Evolutionary conservation across 1,284 basidiomycete genomes (phyloP).

Genomic region (Apiotrichum mycotoxinovorans): DNA sequence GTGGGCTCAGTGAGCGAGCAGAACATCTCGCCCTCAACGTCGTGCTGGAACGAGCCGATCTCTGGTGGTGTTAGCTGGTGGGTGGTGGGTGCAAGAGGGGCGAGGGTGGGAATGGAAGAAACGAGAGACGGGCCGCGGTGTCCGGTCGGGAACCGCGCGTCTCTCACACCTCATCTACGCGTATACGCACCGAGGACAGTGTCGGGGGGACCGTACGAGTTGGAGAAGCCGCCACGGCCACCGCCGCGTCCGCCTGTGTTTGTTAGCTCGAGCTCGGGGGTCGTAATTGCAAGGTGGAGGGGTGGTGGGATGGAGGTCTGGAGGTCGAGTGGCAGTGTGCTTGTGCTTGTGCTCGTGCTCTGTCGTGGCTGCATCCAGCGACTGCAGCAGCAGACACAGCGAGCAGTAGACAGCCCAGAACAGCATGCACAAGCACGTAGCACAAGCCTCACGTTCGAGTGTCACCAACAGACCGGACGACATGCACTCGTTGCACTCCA

Average conservation of each 20-base stretch:
- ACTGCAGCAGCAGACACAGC: neutral
- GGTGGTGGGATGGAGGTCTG: neutral
- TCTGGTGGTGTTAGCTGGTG: constrained; percentile 57
- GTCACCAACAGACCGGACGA: too few species aligned
- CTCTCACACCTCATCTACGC: neutral
- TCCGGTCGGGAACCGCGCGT: neutral
- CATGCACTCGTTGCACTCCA: too few species aligned
- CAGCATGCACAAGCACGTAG: too few species aligned
- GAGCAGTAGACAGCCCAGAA: neutral
- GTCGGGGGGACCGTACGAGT: constrained; percentile 74
- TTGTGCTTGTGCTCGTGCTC: neutral
- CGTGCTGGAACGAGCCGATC: constrained; percentile 85
- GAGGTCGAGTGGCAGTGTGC: neutral
- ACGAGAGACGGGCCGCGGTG: too few species aligned
- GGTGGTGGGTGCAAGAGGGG: neutral
- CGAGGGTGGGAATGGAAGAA: neutral
- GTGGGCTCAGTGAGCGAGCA: constrained; percentile 79
- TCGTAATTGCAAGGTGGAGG: neutral
- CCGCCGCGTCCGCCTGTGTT: constrained; percentile 23
- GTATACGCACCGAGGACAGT: constrained; percentile 66
- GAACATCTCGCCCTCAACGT: constrained; percentile 98
- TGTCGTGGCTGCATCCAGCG: too few species aligned
- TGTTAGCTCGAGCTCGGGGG: neutral
- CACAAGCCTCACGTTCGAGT: too few species aligned
- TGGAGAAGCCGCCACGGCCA: constrained; percentile 59